Percentiles rank a stretch among this genome's conserved stretches.
Evolutionary conservation across 495 filamentous ascomycete genomes (phyloP).

Genomic region (Viridothelium virens): DNA sequence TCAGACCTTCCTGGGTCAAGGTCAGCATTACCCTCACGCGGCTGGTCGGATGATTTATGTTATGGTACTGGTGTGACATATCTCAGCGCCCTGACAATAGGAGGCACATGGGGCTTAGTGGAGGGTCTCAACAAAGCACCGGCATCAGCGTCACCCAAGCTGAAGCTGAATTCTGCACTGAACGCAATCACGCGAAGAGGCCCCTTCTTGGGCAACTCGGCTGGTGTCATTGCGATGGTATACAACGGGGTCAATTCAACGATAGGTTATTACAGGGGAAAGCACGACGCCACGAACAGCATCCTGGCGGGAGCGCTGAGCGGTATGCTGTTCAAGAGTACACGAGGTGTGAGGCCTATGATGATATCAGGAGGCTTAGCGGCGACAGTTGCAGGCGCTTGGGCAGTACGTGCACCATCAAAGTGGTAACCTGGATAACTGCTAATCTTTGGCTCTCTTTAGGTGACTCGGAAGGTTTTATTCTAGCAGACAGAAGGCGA

Average conservation of each 20-base stretch:
- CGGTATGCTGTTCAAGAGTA: conserved; percentile 94
- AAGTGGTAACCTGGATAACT: not conserved
- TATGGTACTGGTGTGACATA: conserved; percentile 96
- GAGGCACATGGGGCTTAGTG: conserved; percentile 82
- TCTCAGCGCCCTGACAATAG: conserved; percentile 72
- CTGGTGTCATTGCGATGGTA: conserved; percentile 87
- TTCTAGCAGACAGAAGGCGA: not conserved
- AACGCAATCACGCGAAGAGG: conserved; percentile 88
- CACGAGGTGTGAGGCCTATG: conserved; percentile 81
- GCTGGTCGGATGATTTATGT: conserved; percentile 96
- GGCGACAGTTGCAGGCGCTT: conserved; percentile 70
- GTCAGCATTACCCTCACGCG: conserved; percentile 83
- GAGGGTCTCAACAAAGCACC: conserved; percentile 75
- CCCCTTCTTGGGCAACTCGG: conserved; percentile 93
- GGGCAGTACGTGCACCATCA: conserved; percentile 55
- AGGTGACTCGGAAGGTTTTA: conserved; percentile 6
- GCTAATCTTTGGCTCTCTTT: not conserved
- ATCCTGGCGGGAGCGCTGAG: conserved; percentile 75
- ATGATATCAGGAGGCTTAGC: conserved; percentile 85
- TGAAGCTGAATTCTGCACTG: conserved; percentile 84
- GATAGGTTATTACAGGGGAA: conserved; percentile 75
- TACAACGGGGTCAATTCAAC: conserved; percentile 77
- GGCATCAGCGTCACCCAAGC: conserved; percentile 68
- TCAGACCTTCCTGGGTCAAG: conserved; percentile 80
- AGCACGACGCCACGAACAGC: conserved; percentile 86